Evolutionary conservation across 2,329 filamentous ascomycete genomes (phyloP), one percentile per base, ranked within the genome.

Genomic region (Epichloe glyceriae): DNA sequence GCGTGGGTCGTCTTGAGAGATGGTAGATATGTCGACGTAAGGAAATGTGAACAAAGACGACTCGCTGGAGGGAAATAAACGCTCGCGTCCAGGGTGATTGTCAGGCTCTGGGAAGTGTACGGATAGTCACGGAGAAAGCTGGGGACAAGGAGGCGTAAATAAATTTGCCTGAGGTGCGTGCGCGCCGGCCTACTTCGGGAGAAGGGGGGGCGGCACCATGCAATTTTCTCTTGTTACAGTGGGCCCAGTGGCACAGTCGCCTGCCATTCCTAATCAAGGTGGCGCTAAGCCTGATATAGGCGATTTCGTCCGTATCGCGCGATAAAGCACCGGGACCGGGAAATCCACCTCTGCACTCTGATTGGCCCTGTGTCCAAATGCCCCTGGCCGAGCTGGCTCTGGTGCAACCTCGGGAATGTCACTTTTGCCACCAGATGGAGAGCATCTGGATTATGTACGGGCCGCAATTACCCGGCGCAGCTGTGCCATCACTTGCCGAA

Each of bases 301-400:
- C 37, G 40, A 3, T 14, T 33, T 30, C 17, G 22, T 14, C 41
- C 33, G 47, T 34, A 41, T 26, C 20, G 37, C 49, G 50, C 54
- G 54, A 55, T 53, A 55, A 55, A 54, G 38, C 49, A 50, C 50
- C 54, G 54, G 54, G 47, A 52, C n/a, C 42, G 39, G 54, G 47
- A 22, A 43, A 41, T 19, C 10, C 33, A 35, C 30, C 19, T 12
- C 19, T 22, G 30, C n/a, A n/a, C 22, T 17, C 10, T 52, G 45
- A 54, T 55, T 55, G 54, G 52, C 46, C 37, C 30, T 30, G 35
- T 5, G 12, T 17, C 26, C 44, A n/a, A 1, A 26, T 26, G 26
- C 26, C 26, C 26, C 26, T 26, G 26, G 7, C 7, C 1, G 26
- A 8, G 26, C 26, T 3, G 26, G 26, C 7, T 26, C 26, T 26